A percentile compares a stretch with the other conserved stretches of the same genome.
phyloP scores from a whole-genome alignment of 768 basidiomycete genomes.

The Tephrocybe sp. region DNA sequence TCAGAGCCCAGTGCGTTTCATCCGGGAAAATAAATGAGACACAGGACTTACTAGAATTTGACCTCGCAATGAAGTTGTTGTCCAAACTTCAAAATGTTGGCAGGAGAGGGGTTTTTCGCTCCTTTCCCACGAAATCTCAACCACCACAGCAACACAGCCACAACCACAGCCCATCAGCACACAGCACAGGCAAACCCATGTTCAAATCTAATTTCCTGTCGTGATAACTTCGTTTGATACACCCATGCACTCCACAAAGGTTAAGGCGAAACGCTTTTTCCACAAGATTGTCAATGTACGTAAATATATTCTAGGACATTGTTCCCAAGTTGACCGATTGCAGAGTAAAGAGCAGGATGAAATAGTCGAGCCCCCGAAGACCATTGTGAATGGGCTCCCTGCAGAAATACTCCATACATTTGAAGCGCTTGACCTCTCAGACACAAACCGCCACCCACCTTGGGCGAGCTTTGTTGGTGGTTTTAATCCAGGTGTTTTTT shows the following conservation, averaged over 20 bases:
- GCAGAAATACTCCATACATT: constrained; percentile 26
- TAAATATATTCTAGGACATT: background rate
- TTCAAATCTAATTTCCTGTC: too few species aligned
- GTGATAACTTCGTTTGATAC: too few species aligned
- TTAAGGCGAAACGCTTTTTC: constrained; percentile 18
- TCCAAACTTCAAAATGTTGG: too few species aligned
- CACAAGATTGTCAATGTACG: constrained; percentile 23
- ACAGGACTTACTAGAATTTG: constrained; percentile 5
- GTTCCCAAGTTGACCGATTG: background rate
- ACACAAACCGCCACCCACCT: background rate
- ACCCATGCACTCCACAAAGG: constrained; percentile 9
- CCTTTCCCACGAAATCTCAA: too few species aligned
- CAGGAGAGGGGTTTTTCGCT: too few species aligned
- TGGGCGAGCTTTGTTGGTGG: constrained; percentile 46
- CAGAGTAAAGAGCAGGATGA: constrained; percentile 3
- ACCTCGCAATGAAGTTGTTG: too few species aligned
- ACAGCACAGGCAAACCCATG: background rate
- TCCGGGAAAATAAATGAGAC: constrained; percentile 24
- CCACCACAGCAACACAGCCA: too few species aligned
- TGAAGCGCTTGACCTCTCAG: constrained; percentile 24
- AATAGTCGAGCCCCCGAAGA: constrained; percentile 18
- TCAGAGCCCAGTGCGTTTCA: constrained; percentile 67
- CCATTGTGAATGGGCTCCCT: constrained; percentile 7
- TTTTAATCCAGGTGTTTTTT: constrained; percentile 34
- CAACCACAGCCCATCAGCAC: too few species aligned